Percentiles rank a stretch among this genome's conserved stretches.
phyloP scores from a whole-genome alignment of 1,139 yeast species.

The Candida tetrigidarum region DNA sequence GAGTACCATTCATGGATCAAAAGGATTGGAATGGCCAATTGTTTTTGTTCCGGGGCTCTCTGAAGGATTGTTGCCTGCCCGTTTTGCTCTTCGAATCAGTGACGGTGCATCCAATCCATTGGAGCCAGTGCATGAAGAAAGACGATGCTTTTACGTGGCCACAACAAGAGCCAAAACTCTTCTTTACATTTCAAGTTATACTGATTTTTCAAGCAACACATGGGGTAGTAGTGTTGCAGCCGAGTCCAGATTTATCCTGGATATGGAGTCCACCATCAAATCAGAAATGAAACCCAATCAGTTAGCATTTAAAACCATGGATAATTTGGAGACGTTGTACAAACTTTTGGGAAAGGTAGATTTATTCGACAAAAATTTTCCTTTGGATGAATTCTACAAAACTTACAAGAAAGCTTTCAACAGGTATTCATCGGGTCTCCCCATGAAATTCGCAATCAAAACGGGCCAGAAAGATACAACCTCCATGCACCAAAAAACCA shows the following conservation, averaged over 20 bases:
- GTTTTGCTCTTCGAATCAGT: constrained; percentile 36
- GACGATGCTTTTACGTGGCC: constrained; percentile 87
- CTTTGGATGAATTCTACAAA: constrained; percentile 64
- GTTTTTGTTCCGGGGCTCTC: constrained; percentile 79
- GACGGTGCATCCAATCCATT: not conserved
- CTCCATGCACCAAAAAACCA: not conserved
- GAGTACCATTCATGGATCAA: constrained; percentile 89
- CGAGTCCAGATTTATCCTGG: constrained; percentile 37
- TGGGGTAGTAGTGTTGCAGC: constrained; percentile 26
- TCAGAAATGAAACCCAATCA: constrained; percentile 17
- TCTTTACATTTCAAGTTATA: constrained; percentile 40
- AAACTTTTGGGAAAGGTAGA: constrained; percentile 16
- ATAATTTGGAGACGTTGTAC: constrained; percentile 24
- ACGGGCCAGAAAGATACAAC: not conserved
- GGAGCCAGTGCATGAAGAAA: constrained; percentile 66
- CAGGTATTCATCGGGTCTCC: constrained; percentile 19
- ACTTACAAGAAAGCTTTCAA: constrained; percentile 35
- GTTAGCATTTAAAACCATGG: constrained; percentile 22
- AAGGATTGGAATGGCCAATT: constrained; percentile 94
- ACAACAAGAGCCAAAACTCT: constrained; percentile 74
- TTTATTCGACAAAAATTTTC: constrained; percentile 36
- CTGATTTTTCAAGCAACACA: constrained; percentile 23
- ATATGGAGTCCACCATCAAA: constrained; percentile 7
- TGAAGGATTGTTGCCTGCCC: constrained; percentile 63
- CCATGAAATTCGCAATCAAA: constrained; percentile 6